phyloP scores from a whole-genome alignment of 176 grass and related monocot species.

The Puccinellia tenuiflora region DNA sequence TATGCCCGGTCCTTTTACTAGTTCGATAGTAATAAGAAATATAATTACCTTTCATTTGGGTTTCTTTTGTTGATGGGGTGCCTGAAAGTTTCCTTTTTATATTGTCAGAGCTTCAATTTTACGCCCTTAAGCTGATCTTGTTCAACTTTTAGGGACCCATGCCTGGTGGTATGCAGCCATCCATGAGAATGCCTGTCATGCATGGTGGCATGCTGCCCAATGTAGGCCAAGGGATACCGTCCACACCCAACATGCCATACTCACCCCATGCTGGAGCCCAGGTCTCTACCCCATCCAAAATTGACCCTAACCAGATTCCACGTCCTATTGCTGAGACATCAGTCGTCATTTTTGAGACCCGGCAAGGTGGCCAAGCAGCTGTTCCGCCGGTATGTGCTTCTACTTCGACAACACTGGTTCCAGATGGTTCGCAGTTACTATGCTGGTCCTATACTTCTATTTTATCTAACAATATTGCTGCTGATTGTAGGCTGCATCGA shows the following conservation, averaged over 20 bases:
- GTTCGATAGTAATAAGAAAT: neutral
- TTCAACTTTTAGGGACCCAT: slow-evolving; percentile 25
- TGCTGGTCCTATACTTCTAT: neutral
- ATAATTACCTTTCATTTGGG: neutral
- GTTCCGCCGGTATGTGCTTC: slow-evolving; percentile 63
- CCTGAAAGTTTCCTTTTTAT: slow-evolving; percentile 16
- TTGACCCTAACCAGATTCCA: slow-evolving; percentile 84
- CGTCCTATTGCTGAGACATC: slow-evolving; percentile 57
- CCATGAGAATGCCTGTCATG: slow-evolving; percentile 39
- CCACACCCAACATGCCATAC: slow-evolving; percentile 51
- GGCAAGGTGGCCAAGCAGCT: slow-evolving; percentile 65
- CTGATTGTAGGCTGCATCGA: slow-evolving; percentile 52
- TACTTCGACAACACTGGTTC: neutral
- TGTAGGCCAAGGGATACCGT: slow-evolving; percentile 45
- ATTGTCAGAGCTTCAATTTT: neutral
- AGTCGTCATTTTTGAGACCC: slow-evolving; percentile 55
- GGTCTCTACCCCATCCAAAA: slow-evolving; percentile 67
- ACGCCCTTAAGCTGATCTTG: slow-evolving; percentile 5
- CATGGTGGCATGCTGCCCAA: slow-evolving; percentile 34
- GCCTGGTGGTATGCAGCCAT: slow-evolving; percentile 13
- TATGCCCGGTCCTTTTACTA: neutral
- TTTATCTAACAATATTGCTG: neutral
- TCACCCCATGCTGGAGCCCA: slow-evolving; percentile 58
- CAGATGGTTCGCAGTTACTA: neutral
- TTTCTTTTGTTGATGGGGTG: slow-evolving; percentile 11